phyloP scores from a whole-genome alignment of 2,329 filamentous ascomycete genomes.

The Hymenoscyphus repandus region DNA sequence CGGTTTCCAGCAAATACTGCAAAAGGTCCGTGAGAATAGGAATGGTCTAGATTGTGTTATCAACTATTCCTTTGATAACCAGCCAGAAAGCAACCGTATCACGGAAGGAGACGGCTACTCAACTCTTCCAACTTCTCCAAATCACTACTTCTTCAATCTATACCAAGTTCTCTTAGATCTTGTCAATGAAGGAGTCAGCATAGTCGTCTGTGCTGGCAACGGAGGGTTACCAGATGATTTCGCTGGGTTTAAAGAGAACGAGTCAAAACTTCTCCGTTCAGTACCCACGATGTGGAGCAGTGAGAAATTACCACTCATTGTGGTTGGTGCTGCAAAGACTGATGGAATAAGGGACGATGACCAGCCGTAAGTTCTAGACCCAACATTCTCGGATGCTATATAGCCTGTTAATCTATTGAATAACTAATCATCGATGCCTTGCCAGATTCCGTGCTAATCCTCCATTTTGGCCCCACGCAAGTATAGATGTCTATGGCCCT shows the following conservation, averaged over 20 bases:
- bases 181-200: background rate
- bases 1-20: no score
- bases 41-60: no score
- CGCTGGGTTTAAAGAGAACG: background rate
- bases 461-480: background rate
- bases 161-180: background rate
- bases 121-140: background rate
- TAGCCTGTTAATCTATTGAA: no score
- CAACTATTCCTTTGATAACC: no score
- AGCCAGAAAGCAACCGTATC: no score
- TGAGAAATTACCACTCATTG: background rate
- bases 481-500: background rate
- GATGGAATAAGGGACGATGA: background rate
- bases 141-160: background rate
- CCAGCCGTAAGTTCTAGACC: background rate
- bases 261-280: background rate
- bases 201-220: background rate
- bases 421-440: background rate
- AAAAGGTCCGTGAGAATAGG: no score
- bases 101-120: background rate
- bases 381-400: no score
- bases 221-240: background rate
- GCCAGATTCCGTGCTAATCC: background rate
- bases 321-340: background rate
- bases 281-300: background rate